Conservation (phyloP, 2,329 filamentous ascomycete genomes). For the Botrytis squamosa region DNA sequence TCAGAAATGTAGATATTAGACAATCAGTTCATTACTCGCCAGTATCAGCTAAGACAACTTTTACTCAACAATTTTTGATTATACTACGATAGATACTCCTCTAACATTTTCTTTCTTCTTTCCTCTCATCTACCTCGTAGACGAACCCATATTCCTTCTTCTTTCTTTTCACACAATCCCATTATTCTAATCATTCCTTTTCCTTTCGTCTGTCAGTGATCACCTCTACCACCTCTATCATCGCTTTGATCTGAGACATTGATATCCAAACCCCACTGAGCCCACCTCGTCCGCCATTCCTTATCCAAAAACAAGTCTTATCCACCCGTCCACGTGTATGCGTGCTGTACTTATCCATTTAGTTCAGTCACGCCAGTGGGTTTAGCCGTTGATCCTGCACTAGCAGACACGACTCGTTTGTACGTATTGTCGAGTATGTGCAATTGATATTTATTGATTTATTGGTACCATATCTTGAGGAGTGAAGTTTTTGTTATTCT, state of each 20-base stretch:
- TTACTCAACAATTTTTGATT: neutral
- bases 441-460: neutral
- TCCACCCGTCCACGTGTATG: slow-evolving; percentile 12
- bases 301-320: slow-evolving; percentile 8
- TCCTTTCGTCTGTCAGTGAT: neutral
- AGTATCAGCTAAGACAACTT: neutral
- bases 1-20: neutral
- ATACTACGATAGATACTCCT: neutral
- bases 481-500: neutral
- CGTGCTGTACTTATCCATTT: neutral
- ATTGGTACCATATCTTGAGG: neutral
- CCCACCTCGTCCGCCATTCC: neutral
- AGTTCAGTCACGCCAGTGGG: slow-evolving; percentile 1
- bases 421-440: neutral
- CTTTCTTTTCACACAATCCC: neutral
- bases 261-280: neutral
- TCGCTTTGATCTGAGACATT: neutral
- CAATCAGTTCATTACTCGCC: neutral
- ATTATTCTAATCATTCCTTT: neutral
- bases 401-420: neutral
- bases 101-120: neutral
- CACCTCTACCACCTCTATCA: neutral
- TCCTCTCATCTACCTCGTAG: neutral
- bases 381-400: neutral
- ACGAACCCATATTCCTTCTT: neutral